Base-by-base conservation (phyloP, 176 grass and related monocot genomes). In the Puya raimondii region DNA sequence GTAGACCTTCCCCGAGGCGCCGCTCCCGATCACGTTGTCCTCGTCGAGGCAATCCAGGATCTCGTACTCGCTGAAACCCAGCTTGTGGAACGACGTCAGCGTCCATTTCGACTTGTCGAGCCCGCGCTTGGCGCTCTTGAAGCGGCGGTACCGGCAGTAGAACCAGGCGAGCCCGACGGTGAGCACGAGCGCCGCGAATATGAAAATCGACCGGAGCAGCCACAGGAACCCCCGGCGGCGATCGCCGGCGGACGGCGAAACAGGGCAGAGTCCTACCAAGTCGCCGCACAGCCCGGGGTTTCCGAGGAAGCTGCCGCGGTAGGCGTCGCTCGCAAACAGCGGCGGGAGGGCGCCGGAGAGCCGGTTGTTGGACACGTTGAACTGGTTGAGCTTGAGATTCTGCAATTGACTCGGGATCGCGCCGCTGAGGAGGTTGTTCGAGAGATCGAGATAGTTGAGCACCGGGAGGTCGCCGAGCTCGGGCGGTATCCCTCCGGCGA, bases 391-490 rank as follows among this genome's bases (percentile, higher is more conserved):
- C 81, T 92, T 96, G 29, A 96, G 81, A 23, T 92, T 92, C 87
- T 96, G 76, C 64, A 96, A 66, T 63, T 89, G 75, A 67, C 25
- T n/a, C 10, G 93, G 93, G 1, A 96, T 84, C 71, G 66, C 49
- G 11, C 93, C 93, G 0, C 29, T 90, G 21, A 96, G 85, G 3
- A 17, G 1, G 57, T 96, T 96, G 7, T 79, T 74, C 0, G 93
- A 96, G 27, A 96, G 82, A 78, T 96, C 93, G 9, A 96, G 93
- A 59, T 96, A 92, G 78, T 92, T 96, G 25, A 96, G 88, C 83
- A 90, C 89, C 1, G 86, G 89, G 51, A 96, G 73, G 61, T 81
- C 57, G 2, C 93, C 93, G 4, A 96, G 89, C 83, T 92, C 86
- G 2, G 84, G 84, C 4, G 93, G 93, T 12, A 96, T 90, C 74